Percentiles rank a stretch among this genome's conserved stretches.
Evolutionary conservation across 139 green algal genomes (phyloP).

Genomic region (Chlamydomonas sp.): DNA sequence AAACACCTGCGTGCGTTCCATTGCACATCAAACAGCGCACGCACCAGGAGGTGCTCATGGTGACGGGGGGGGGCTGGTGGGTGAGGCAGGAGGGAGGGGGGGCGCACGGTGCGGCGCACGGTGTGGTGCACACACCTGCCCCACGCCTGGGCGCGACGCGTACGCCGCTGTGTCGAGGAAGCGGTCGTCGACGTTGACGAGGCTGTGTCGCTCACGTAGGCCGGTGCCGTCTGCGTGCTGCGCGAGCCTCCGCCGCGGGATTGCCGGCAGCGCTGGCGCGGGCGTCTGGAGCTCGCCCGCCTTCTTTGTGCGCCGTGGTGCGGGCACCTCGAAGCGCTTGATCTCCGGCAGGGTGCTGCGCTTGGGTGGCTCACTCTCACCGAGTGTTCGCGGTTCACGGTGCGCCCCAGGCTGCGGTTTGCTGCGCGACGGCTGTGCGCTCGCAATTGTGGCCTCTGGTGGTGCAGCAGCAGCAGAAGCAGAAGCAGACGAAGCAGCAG

Average conservation of each 20-base stretch:
- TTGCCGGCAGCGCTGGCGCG: not conserved
- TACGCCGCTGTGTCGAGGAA: constrained; percentile 5
- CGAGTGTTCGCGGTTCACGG: too few species aligned
- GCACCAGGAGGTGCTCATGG: not conserved
- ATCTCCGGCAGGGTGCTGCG: not conserved
- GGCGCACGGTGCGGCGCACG: not conserved
- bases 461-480: not conserved
- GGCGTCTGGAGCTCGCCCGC: not conserved
- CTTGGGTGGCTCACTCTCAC: too few species aligned
- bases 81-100: not conserved
- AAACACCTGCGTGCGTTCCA: too few species aligned
- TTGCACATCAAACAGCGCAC: not conserved
- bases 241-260: not conserved
- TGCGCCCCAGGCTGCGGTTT: too few species aligned
- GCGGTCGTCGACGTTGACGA: constrained; percentile 7
- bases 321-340: not conserved
- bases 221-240: not conserved
- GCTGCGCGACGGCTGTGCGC: too few species aligned
- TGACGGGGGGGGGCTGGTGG: too few species aligned
- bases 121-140: not conserved
- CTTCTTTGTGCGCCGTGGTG: not conserved
- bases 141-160: not conserved
- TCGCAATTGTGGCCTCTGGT: too few species aligned
- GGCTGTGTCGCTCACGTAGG: not conserved
- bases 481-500: not conserved